Percentiles rank a stretch among this genome's conserved stretches.
Evolutionary conservation across 371 early-diverging fungal genomes (phyloP).

Genomic region (Entomophthora muscae): DNA sequence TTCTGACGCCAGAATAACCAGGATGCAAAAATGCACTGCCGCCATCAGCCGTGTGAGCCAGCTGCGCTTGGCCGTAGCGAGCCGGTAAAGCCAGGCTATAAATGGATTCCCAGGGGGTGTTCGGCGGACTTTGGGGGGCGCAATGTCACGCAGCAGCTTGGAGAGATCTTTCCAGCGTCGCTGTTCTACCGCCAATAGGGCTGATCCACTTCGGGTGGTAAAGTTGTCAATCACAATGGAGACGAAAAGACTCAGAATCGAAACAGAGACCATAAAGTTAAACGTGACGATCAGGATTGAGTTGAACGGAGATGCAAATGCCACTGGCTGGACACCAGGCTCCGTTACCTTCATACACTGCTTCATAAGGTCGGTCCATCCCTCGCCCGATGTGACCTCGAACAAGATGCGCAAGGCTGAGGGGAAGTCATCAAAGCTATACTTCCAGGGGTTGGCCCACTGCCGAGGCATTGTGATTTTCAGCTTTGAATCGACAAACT

Average conservation of each 20-base stretch:
- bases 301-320: conserved; percentile 22
- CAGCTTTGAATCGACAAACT: conserved; percentile 14
- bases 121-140: conserved; percentile 29
- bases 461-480: conserved; percentile 27
- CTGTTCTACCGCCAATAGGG: conserved; percentile 46
- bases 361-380: conserved; percentile 45
- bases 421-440: conserved; percentile 48
- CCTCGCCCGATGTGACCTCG: conserved; percentile 49
- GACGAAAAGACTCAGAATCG: conserved; percentile 43
- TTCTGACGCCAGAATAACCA: conserved; percentile 1
- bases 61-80: conserved; percentile 2
- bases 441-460: conserved; percentile 46
- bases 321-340: conserved; percentile 9
- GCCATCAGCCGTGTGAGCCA: background rate
- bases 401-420: conserved; percentile 35
- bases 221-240: conserved; percentile 51
- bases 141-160: conserved; percentile 33
- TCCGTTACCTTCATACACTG: conserved; percentile 32
- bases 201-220: conserved; percentile 39
- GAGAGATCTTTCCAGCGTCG: conserved; percentile 50
- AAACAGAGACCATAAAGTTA: conserved; percentile 40
- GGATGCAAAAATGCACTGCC: background rate
- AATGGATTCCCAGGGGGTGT: background rate
- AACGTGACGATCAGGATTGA: conserved; percentile 34
- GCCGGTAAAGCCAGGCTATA: background rate